These are phyloP conservation scores for Lunularia cruciata DNA, from an alignment of 225 moss, liverwort and hornwort species.

Conservation along the genomic window DNA sequence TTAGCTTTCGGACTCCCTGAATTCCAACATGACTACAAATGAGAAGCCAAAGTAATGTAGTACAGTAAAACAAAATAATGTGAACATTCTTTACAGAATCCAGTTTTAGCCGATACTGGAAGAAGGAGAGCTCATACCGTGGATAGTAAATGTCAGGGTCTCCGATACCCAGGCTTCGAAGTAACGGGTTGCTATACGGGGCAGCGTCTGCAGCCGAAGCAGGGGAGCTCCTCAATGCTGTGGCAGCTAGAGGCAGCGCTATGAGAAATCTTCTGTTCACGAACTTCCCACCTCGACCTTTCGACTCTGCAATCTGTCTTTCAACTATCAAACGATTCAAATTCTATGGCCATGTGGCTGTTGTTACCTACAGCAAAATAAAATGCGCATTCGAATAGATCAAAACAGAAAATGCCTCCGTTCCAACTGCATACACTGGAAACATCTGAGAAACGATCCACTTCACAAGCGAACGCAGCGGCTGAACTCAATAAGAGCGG, in stretches of 20 bases:
- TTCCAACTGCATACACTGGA: not conserved
- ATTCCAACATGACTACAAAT: no score
- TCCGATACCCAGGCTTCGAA: slow-evolving; percentile 79
- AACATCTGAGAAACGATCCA: not conserved
- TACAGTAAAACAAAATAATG: no score
- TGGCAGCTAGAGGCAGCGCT: slow-evolving; percentile 29
- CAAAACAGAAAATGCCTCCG: not conserved
- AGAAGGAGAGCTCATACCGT: slow-evolving; percentile 33
- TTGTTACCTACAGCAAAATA: not conserved
- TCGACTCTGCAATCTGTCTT: slow-evolving; percentile 46
- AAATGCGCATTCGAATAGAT: not conserved
- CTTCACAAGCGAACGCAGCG: no score
- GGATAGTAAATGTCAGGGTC: slow-evolving; percentile 92
- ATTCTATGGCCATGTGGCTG: slow-evolving; percentile 25
- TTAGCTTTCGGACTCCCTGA: no score
- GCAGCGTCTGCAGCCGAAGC: slow-evolving; percentile 38
- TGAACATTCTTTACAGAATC: no score
- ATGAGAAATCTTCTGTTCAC: slow-evolving; percentile 38
- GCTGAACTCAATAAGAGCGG: not conserved
- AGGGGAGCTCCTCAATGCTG: slow-evolving; percentile 23
- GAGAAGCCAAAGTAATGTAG: no score
- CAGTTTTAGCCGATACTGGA: no score
- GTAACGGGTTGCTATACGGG: slow-evolving; percentile 52
- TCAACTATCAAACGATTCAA: slow-evolving; percentile 40
- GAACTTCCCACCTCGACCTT: slow-evolving; percentile 15